phyloP scores from a whole-genome alignment of 371 early-diverging fungal genomes.

The Furculomyces boomerangus region DNA sequence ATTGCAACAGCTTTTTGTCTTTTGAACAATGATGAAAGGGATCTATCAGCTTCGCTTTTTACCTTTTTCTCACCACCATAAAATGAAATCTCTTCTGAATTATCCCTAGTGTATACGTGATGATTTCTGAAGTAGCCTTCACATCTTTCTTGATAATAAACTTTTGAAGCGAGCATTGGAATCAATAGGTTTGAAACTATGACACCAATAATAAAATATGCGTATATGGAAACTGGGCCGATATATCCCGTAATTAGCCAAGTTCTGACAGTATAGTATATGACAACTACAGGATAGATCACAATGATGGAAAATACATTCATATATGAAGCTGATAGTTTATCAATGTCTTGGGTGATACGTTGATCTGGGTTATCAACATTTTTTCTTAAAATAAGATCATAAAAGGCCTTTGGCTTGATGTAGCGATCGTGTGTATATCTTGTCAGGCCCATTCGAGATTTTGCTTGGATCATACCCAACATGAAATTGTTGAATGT shows the following conservation, averaged over 20 bases:
- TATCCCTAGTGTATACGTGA: slow-evolving; percentile 50
- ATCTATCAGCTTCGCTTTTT: slow-evolving; percentile 27
- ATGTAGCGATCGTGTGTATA: slow-evolving; percentile 43
- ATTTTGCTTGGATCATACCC: slow-evolving; percentile 34
- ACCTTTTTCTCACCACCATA: slow-evolving; percentile 51
- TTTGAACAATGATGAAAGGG: slow-evolving; percentile 30
- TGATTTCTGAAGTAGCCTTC: slow-evolving; percentile 54
- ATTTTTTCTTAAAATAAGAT: slow-evolving; percentile 30
- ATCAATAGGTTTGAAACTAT: slow-evolving; percentile 37
- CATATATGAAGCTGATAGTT: slow-evolving; percentile 40
- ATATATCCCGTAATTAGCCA: slow-evolving; percentile 45
- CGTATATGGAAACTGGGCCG: slow-evolving; percentile 50
- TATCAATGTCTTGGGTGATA: slow-evolving; percentile 75
- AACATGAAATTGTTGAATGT: slow-evolving; percentile 33
- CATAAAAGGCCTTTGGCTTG: slow-evolving; percentile 35
- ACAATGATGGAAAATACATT: slow-evolving; percentile 44
- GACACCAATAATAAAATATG: slow-evolving; percentile 50
- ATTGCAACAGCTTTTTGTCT: slow-evolving; percentile 38
- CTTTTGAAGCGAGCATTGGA: slow-evolving; percentile 51
- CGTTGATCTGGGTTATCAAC: slow-evolving; percentile 78
- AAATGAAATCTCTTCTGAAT: slow-evolving; percentile 66
- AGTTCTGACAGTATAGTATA: slow-evolving; percentile 57
- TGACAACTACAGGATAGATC: slow-evolving; percentile 53
- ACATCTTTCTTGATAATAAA: slow-evolving; percentile 49
- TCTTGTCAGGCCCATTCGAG: slow-evolving; percentile 33